Evolutionary conservation across 2,329 filamentous ascomycete genomes (phyloP), one percentile per base, ranked within the genome.

Genomic region (Furcasterigmium furcatum): DNA sequence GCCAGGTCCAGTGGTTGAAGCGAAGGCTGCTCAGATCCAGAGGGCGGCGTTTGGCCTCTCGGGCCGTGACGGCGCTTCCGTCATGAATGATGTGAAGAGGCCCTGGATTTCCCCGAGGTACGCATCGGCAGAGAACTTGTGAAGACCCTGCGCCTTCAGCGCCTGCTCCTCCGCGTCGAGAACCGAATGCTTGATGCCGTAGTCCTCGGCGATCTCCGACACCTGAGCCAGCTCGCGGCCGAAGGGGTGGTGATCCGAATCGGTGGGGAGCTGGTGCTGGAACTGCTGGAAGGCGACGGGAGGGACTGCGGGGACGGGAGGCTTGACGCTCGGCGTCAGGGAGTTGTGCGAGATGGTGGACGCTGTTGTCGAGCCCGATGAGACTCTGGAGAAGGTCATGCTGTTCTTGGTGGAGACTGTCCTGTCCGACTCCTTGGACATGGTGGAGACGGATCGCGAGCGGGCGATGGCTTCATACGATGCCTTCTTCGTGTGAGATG

Each of bases 161-260:
- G 85, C 80, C 53, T 80, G 73, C 58, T 88, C 78, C 64, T 95
- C 90, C 45, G 89, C 87, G 38, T 91, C 85, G 32, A 84, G 69
- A 38, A 82, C 72, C n/a, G 77, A 75, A 48, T 79, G 62, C 51
- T 76, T 68, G 24, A 82, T 75, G 35, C 83, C 82, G 55, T 90
- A 92, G 66, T 96, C 91, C 68, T 97, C 94, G 0, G 87, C 92
- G 14, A 96, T 79, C 67, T 97, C 94, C 44, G 91, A 90, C 20
- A 97, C 88, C 67, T 97, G 87, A 46, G 89, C 90, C 44, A 97
- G 74, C 67, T 99, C 94, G 42, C 86, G 84, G 44, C 89, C 89
- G 58, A 97, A 97, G 0, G 92, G 92, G 63, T 94, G 82, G 22
- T 72, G 7, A 8, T 39, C 36, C 10, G 20, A 19, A 9, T 14